phyloP scores from a whole-genome alignment of 805 yeast species.

The Metschnikowia gelsemii region DNA sequence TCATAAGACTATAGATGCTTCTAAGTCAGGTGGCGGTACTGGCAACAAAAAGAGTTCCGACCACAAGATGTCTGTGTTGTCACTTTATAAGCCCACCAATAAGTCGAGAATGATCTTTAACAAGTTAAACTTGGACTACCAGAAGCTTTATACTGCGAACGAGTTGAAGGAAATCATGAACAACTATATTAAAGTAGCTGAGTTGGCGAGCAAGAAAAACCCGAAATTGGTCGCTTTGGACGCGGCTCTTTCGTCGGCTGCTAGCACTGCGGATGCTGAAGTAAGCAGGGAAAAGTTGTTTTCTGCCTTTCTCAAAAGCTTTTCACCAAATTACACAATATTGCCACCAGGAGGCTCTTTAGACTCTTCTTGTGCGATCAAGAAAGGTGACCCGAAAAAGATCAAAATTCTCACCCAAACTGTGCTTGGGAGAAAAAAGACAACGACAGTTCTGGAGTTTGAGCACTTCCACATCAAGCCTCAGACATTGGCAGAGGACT shows the following conservation, averaged over 20 bases:
- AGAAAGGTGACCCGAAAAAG: slow-evolving; percentile 66
- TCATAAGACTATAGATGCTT: slow-evolving; percentile 43
- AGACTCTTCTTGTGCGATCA: slow-evolving; percentile 9
- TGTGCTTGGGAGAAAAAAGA: slow-evolving; percentile 76
- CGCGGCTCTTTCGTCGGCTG: slow-evolving; percentile 47
- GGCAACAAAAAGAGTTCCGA: slow-evolving; percentile 27
- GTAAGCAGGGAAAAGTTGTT: slow-evolving; percentile 45
- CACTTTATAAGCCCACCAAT: slow-evolving; percentile 57
- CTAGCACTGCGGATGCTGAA: slow-evolving; percentile 31
- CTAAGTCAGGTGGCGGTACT: slow-evolving; percentile 25
- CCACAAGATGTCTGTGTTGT: slow-evolving; percentile 30
- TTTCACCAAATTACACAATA: slow-evolving; percentile 51
- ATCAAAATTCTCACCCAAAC: slow-evolving; percentile 67
- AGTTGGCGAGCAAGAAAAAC: slow-evolving; percentile 51
- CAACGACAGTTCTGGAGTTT: slow-evolving; percentile 70
- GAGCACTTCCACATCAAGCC: slow-evolving; percentile 68
- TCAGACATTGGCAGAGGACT: slow-evolving; percentile 60
- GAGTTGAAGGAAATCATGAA: slow-evolving; percentile 57
- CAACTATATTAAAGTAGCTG: slow-evolving; percentile 52
- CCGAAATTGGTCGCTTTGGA: slow-evolving; percentile 58
- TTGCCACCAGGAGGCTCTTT: slow-evolving; percentile 43
- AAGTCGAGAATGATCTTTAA: slow-evolving; percentile 48
- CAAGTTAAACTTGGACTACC: slow-evolving; percentile 36
- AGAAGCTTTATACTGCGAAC: slow-evolving; percentile 47
- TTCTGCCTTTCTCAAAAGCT: slow-evolving; percentile 45